Percentiles rank a stretch among this genome's conserved stretches.
phyloP scores from a whole-genome alignment of 2,329 filamentous ascomycete species.

The Spiromastix sp. region DNA sequence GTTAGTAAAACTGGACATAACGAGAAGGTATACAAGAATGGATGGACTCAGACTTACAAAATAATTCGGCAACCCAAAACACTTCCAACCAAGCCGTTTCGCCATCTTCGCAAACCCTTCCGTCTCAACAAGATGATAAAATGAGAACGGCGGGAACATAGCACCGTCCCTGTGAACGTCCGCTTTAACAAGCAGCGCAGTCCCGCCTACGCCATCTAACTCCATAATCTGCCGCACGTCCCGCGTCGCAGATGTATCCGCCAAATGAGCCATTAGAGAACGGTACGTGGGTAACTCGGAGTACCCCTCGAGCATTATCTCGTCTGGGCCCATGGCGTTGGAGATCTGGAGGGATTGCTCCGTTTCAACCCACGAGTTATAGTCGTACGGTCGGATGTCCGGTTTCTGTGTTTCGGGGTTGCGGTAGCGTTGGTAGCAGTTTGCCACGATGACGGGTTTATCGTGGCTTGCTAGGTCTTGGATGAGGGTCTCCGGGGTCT shows the following conservation, averaged over 20 bases:
- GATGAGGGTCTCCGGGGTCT: constrained; percentile 74
- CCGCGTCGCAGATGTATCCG: constrained; percentile 43
- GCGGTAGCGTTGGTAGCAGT: constrained; percentile 84
- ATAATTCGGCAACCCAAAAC: constrained; percentile 90
- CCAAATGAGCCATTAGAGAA: constrained; percentile 79
- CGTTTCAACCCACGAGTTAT: constrained; percentile 95
- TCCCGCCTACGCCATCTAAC: constrained; percentile 89
- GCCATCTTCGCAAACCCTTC: constrained; percentile 99
- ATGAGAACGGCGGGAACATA: constrained; percentile 95
- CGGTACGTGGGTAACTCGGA: constrained; percentile 86
- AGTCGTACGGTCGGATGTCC: constrained; percentile 82
- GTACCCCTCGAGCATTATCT: constrained; percentile 90
- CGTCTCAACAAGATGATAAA: constrained; percentile 95
- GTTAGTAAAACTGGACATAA: constrained; percentile 7
- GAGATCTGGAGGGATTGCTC: constrained; percentile 65
- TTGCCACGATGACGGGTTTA: constrained; percentile 85
- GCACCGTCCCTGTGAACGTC: constrained; percentile 95
- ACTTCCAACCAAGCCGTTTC: constrained; percentile 70
- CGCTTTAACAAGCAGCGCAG: constrained; percentile 84
- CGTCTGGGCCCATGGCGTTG: constrained; percentile 73
- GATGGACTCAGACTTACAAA: constrained; percentile 51
- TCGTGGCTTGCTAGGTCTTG: constrained; percentile 84
- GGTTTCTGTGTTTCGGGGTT: constrained; percentile 61
- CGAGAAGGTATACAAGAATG: neutral
- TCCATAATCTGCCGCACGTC: constrained; percentile 55